Base-by-base conservation (phyloP, 176 grass and related monocot species). In the Dactylis glomerata region DNA sequence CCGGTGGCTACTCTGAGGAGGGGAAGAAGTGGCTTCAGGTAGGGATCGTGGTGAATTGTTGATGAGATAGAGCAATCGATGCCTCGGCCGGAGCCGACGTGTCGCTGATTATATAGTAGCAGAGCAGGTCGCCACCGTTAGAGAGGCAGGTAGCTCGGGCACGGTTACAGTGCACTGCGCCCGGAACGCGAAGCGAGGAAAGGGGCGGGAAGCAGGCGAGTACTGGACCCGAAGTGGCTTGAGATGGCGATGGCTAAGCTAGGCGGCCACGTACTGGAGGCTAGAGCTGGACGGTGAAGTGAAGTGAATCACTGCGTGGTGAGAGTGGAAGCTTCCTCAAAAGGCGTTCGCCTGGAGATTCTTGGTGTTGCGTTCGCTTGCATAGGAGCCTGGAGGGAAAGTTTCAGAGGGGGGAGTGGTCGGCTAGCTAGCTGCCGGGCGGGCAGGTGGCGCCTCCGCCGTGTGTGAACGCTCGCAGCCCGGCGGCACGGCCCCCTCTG, bases 201-300 rank as follows among this genome's bases (percentile, higher is more conserved):
- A 65, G 33, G 42, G 3, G 34, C 64, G 10, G 45, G 88, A 90
- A 90, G 80, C 71, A 8, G 83, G 73, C 51, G 34, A 44, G 88
- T 64, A 82, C 55, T 46, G 73, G 26, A 22, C 42, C 33, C 24
- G 71, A 82, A 90, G 52, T 54, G 78, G 62, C 32, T 4, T 10
- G 52, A 68, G 72, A 85, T 20, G 61, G 68, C 86, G 87, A 82
- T 3, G 4, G 22, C 28, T 9, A 73, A 16, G 38, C 38, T 40
- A 40, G 56, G 27, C 27, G 59, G 23, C 13, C 27, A 31, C 27
- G 51, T 8, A 8, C 68, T 72, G n/a, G n/a, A n/a, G n/a, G n/a
- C n/a, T n/a, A n/a, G n/a, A n/a, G n/a, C n/a, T n/a, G 38, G 14
- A 4, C 16, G 10, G 11, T 23, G 70, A 42, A 2, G 33, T 5